Percentiles rank a stretch among this genome's conserved stretches.
phyloP scores from a whole-genome alignment of 2,329 filamentous ascomycete genomes.

The Arthrobotrys iridis region DNA sequence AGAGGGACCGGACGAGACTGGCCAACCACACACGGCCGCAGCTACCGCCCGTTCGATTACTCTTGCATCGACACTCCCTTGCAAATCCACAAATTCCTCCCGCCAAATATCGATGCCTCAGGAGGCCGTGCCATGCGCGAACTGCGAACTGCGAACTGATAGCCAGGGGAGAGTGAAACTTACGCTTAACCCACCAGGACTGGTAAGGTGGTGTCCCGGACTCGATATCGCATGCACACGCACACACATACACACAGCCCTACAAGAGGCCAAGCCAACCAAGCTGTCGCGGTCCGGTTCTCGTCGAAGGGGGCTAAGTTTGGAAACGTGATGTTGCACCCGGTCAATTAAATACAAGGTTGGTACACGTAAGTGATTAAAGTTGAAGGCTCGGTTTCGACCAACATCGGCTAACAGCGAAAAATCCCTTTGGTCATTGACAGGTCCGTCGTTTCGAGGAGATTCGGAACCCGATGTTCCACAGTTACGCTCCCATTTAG shows the following conservation, averaged over 20 bases:
- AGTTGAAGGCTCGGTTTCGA: not conserved
- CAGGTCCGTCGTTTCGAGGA: not conserved
- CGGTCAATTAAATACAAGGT: not conserved
- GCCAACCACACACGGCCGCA: no score
- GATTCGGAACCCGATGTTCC: no score
- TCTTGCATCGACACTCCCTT: not conserved
- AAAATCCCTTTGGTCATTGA: not conserved
- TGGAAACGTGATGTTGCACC: conserved; percentile 29
- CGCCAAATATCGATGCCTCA: conserved; percentile 1
- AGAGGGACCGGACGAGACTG: no score
- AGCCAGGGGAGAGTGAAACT: no score
- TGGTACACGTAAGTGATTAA: not conserved
- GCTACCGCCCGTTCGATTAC: no score
- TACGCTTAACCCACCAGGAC: not conserved
- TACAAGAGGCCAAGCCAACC: conserved; percentile 12
- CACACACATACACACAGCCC: not conserved
- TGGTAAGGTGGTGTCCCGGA: no score
- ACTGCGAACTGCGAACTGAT: no score
- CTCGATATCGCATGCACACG: no score
- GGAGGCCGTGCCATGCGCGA: not conserved
- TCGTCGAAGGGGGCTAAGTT: not conserved
- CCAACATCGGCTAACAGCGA: no score
- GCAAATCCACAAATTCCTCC: not conserved
- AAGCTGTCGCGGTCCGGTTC: not conserved
- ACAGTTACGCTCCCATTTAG: no score